Conservation (phyloP, 805 yeast species). For the Ogataea methylovora region DNA sequence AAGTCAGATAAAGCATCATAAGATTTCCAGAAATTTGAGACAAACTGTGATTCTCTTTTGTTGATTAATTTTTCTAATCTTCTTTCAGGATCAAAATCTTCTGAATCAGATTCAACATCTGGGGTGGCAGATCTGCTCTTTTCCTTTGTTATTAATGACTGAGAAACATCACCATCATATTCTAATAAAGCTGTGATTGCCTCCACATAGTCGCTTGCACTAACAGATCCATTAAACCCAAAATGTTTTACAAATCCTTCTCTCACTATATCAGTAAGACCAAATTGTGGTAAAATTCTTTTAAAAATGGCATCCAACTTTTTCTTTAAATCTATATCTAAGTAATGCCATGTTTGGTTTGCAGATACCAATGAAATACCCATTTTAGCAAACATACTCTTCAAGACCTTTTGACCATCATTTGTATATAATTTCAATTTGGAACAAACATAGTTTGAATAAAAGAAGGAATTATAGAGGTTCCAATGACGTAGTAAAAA, state of each 20-base stretch:
- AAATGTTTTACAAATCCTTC: conserved; percentile 83
- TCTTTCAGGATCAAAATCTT: conserved; percentile 24
- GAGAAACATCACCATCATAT: conserved; percentile 35
- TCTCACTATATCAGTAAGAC: conserved; percentile 72
- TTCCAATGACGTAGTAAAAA: conserved; percentile 91
- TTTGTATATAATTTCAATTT: conserved; percentile 85
- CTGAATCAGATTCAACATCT: conserved; percentile 17
- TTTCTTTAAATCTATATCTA: conserved; percentile 74
- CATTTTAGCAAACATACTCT: conserved; percentile 92
- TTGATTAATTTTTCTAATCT: conserved; percentile 12
- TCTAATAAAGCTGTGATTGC: conserved; percentile 81
- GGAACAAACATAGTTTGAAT: conserved; percentile 87
- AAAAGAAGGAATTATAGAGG: conserved; percentile 80
- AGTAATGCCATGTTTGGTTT: conserved; percentile 85
- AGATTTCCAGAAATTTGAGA: conserved; percentile 46
- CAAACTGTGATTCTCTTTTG: conserved; percentile 25
- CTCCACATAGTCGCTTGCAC: conserved; percentile 93
- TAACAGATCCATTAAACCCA: conserved; percentile 80
- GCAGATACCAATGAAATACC: conserved; percentile 88
- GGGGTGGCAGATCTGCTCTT: conserved; percentile 1
- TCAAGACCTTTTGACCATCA: conserved; percentile 78
- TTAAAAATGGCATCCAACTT: conserved; percentile 62
- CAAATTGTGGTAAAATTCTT: conserved; percentile 66
- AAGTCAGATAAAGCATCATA: conserved; percentile 46
- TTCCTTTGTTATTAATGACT: conserved; percentile 8